phyloP scores from a whole-genome alignment of 2,329 filamentous ascomycete species.

The Periconia digitata region DNA sequence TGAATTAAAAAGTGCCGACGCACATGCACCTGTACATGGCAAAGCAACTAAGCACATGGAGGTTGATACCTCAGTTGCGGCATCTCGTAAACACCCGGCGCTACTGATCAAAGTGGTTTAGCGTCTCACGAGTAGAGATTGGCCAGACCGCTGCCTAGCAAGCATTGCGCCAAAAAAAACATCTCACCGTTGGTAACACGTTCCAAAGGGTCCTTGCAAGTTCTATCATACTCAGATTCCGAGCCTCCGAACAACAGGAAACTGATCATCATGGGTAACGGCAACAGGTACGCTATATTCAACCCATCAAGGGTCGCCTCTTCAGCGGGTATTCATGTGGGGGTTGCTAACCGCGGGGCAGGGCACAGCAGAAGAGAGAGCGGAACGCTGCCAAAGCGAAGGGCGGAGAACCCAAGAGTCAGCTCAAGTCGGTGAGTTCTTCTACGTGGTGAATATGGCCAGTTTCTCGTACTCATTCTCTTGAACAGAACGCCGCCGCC shows the following conservation, averaged over 20 bases:
- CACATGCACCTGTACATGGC: not conserved
- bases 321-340: not conserved
- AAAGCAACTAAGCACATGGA: not conserved
- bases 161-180: slow-evolving; percentile 15
- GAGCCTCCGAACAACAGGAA: slow-evolving; percentile 5
- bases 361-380: slow-evolving; percentile 44
- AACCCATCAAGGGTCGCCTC: not conserved
- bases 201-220: slow-evolving; percentile 8
- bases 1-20: not conserved
- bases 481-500: slow-evolving; percentile 66
- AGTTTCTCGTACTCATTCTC: not conserved
- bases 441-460: no score
- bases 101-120: not conserved
- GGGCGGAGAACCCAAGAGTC: slow-evolving; percentile 32
- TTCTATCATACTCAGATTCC: slow-evolving; percentile 11
- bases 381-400: slow-evolving; percentile 35
- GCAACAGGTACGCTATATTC: slow-evolving; percentile 43
- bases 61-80: no score
- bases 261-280: slow-evolving; percentile 38
- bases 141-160: not conserved
- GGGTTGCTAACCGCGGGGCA: slow-evolving; percentile 22
- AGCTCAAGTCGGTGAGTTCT: slow-evolving; percentile 38
- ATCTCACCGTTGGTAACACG: slow-evolving; percentile 28
- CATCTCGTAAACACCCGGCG: not conserved
- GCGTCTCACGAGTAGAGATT: not conserved